Conservation (phyloP, 345 rosid species). For the Hypericum perforatum region DNA sequence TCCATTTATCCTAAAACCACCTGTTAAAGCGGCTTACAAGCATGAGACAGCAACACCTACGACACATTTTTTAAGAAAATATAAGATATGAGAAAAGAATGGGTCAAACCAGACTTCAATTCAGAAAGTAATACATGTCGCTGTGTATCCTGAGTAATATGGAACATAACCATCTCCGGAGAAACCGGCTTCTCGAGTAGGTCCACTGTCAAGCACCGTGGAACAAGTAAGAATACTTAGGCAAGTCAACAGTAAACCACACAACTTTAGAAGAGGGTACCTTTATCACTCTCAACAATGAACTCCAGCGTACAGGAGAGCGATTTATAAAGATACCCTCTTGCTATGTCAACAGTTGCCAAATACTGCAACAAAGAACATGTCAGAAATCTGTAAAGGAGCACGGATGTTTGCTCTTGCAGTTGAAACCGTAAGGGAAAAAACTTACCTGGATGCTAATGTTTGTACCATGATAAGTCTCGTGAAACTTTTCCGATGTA, state of each 20-base stretch:
- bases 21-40: too few species aligned
- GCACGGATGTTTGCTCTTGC: too few species aligned
- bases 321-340: constrained; percentile 77
- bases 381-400: too few species aligned
- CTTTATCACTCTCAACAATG: constrained; percentile 64
- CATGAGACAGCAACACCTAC: too few species aligned
- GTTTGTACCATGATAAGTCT: constrained; percentile 84
- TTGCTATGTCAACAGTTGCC: constrained; percentile 57
- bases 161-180: constrained; percentile 73
- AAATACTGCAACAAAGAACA: constrained; percentile 38
- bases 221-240: constrained; percentile 7
- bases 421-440: not conserved
- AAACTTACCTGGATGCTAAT: constrained; percentile 69
- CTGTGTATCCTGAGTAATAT: constrained; percentile 89
- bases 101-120: constrained; percentile 52
- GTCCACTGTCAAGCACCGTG: constrained; percentile 41
- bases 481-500: constrained; percentile 51
- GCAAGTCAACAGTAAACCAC: constrained; percentile 3
- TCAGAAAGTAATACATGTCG: constrained; percentile 81
- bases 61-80: not conserved
- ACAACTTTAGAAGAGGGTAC: constrained; percentile 21
- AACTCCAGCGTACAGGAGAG: constrained; percentile 60
- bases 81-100: not conserved
- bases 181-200: constrained; percentile 51
- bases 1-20: constrained; percentile 82